Conservation (phyloP, 2,329 filamentous ascomycete genomes). For the Alternaria burnsii region DNA sequence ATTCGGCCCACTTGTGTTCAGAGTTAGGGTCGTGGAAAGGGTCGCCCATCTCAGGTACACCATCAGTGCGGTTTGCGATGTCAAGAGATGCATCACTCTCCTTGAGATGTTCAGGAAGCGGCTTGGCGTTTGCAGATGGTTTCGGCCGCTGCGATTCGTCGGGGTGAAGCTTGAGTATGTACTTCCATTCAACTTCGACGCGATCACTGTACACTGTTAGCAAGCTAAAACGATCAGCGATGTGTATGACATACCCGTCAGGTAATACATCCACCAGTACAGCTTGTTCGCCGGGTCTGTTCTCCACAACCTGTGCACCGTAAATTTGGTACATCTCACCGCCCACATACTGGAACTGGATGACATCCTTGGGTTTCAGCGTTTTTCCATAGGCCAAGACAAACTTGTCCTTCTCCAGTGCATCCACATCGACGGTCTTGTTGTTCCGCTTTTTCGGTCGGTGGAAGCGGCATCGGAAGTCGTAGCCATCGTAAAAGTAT, state of each 20-base stretch:
- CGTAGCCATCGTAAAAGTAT: constrained; percentile 89
- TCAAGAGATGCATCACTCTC: constrained; percentile 56
- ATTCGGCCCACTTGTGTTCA: constrained; percentile 68
- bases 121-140: constrained; percentile 75
- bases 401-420: constrained; percentile 73
- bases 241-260: constrained; percentile 69
- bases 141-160: constrained; percentile 76
- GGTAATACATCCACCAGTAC: constrained; percentile 85
- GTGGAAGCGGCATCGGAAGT: constrained; percentile 95
- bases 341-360: constrained; percentile 82
- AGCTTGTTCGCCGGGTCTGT: constrained; percentile 76
- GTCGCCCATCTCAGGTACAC: constrained; percentile 58
- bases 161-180: constrained; percentile 76
- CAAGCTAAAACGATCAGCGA: neutral
- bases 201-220: constrained; percentile 64
- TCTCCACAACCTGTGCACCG: constrained; percentile 87
- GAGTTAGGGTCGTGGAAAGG: constrained; percentile 57
- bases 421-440: constrained; percentile 73
- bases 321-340: constrained; percentile 89
- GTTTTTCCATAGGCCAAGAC: constrained; percentile 73
- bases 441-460: constrained; percentile 87
- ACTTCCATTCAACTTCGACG: constrained; percentile 85
- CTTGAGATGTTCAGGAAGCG: constrained; percentile 68
- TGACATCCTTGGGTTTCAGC: constrained; percentile 76
- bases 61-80: constrained; percentile 59